These are phyloP conservation scores for Phytophthora fragariaefolia DNA, from an alignment of 352 stramenopile genomes.

Conservation along the genomic window DNA sequence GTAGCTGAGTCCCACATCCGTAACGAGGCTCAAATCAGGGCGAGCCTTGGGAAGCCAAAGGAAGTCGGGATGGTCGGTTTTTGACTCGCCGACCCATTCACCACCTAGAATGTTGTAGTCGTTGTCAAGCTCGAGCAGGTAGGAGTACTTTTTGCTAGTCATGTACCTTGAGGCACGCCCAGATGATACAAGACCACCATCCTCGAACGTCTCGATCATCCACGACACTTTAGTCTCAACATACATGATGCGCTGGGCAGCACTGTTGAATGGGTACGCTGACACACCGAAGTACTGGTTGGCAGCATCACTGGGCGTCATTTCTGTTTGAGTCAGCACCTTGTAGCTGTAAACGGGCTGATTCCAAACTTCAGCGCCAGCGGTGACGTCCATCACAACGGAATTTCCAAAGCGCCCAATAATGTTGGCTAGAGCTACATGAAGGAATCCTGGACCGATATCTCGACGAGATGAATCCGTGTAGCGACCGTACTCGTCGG, in stretches of 20 bases:
- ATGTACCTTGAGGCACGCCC: slow-evolving; percentile 34
- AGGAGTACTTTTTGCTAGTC: slow-evolving; percentile 41
- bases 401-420: slow-evolving; percentile 46
- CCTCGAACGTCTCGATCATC: slow-evolving; percentile 52
- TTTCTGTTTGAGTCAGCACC: slow-evolving; percentile 36
- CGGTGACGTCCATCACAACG: slow-evolving; percentile 54
- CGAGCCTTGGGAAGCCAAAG: slow-evolving; percentile 41
- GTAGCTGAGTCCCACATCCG: slow-evolving; percentile 42
- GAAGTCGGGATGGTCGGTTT: slow-evolving; percentile 48
- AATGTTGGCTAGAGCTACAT: slow-evolving; percentile 55
- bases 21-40: slow-evolving; percentile 36
- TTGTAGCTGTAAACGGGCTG: slow-evolving; percentile 63
- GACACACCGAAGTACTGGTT: slow-evolving; percentile 41
- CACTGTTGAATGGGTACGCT: slow-evolving; percentile 59
- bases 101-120: slow-evolving; percentile 50
- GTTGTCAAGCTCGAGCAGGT: slow-evolving; percentile 50
- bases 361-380: slow-evolving; percentile 60
- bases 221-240: slow-evolving; percentile 51
- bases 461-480: slow-evolving; percentile 49
- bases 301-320: slow-evolving; percentile 44
- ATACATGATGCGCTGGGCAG: slow-evolving; percentile 47
- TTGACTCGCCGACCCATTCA: slow-evolving; percentile 45
- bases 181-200: slow-evolving; percentile 42
- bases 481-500: slow-evolving; percentile 58
- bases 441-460: slow-evolving; percentile 56